These are phyloP conservation scores for Globisporangium okanoganense DNA, from an alignment of 352 stramenopile species.

Conservation along the genomic window DNA sequence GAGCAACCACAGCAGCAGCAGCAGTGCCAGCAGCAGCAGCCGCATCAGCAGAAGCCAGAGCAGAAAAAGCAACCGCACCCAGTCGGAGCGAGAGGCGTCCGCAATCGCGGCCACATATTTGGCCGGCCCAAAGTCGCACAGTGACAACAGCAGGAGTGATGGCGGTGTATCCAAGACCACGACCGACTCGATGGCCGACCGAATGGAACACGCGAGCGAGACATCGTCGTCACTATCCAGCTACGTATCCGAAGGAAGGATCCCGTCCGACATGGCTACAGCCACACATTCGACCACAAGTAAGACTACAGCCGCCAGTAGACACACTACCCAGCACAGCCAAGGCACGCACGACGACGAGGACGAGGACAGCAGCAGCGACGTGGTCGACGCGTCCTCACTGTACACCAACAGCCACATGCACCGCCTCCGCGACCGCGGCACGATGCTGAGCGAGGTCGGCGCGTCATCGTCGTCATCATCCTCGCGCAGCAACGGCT, in stretches of 20 bases:
- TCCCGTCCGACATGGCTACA: conserved; percentile 6
- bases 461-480: background rate
- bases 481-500: conserved; percentile 9
- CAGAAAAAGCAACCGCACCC: background rate
- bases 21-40: background rate
- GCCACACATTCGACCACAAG: background rate
- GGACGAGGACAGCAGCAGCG: conserved; percentile 17
- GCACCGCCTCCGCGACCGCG: conserved; percentile 28
- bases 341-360: conserved; percentile 7
- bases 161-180: background rate
- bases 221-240: conserved; percentile 21
- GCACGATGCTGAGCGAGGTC: conserved; percentile 24
- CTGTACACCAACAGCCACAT: conserved; percentile 14
- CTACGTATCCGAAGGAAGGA: background rate
- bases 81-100: background rate
- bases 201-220: conserved; percentile 33
- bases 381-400: conserved; percentile 18
- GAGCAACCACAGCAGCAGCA: background rate
- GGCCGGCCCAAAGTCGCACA: background rate
- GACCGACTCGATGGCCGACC: conserved; percentile 18
- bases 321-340: background rate
- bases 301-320: background rate
- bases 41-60: conserved; percentile 1
- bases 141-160: background rate
- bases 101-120: background rate